These are phyloP conservation scores for Cinnamomum chago DNA, from an alignment of 164 flowering plant genomes.

Conservation along the genomic window DNA sequence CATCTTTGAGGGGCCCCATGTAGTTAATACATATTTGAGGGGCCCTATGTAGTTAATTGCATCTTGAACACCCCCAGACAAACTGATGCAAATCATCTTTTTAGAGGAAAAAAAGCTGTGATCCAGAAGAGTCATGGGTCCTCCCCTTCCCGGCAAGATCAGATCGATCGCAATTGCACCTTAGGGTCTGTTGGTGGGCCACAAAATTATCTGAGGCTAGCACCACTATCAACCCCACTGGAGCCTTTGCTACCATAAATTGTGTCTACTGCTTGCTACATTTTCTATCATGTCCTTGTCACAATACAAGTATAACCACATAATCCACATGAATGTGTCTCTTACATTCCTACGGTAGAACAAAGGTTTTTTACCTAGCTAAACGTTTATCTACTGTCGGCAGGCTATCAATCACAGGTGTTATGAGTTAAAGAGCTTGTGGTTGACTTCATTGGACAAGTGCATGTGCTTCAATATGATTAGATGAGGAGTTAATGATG, in stretches of 20 bases:
- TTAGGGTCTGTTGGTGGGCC: not conserved
- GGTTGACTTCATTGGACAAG: not conserved
- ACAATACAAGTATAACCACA: not conserved
- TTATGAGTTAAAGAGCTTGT: not conserved
- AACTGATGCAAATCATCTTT: not conserved
- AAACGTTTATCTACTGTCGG: not conserved
- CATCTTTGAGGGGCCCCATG: not conserved
- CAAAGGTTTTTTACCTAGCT: not conserved
- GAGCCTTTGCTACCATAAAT: not conserved
- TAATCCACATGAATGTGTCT: not conserved
- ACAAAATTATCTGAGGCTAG: not conserved
- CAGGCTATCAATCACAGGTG: not conserved
- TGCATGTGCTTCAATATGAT: constrained; percentile 1
- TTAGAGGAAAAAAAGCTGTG: not conserved
- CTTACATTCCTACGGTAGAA: not conserved
- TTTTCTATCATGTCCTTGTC: not conserved
- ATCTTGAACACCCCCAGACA: constrained; percentile 2
- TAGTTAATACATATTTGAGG: not conserved
- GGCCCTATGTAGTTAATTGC: not conserved
- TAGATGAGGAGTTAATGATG: not conserved
- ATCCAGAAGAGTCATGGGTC: not conserved
- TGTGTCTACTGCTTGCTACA: not conserved
- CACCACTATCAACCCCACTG: not conserved
- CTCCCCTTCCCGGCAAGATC: not conserved
- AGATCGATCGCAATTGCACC: not conserved